These are phyloP conservation scores for Eurotiales sp. DNA, from an alignment of 2,329 filamentous ascomycete genomes.

Conservation along the genomic window DNA sequence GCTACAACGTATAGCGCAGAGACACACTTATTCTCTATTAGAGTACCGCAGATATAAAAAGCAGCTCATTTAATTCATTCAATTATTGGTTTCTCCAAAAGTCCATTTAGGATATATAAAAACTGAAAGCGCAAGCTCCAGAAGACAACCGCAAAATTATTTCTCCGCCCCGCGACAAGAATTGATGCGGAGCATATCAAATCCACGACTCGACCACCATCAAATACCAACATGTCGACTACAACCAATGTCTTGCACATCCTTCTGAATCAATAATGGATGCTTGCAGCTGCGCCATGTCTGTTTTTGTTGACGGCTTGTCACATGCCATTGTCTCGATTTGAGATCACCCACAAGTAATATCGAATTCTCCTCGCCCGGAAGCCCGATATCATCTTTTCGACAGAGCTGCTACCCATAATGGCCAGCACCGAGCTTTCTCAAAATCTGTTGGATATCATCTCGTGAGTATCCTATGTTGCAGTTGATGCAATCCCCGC, in stretches of 20 bases:
- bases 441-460: conserved; percentile 41
- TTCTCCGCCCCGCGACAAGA: not conserved
- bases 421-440: conserved; percentile 41
- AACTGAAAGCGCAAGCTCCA: too few species aligned
- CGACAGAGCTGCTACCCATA: not conserved
- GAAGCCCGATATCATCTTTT: not conserved
- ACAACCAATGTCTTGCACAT: not conserved
- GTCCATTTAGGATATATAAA: too few species aligned
- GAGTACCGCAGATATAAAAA: too few species aligned
- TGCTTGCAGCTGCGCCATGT: not conserved
- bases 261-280: not conserved
- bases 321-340: not conserved
- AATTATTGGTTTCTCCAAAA: too few species aligned
- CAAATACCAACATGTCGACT: not conserved
- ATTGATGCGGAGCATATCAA: not conserved
- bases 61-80: too few species aligned
- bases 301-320: not conserved
- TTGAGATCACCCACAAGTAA: not conserved
- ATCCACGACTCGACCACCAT: not conserved
- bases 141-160: not conserved
- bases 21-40: too few species aligned
- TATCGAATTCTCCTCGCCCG: not conserved
- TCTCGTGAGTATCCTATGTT: conserved; percentile 32
- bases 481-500: not conserved
- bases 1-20: too few species aligned